Base-by-base conservation (phyloP, 2,329 filamentous ascomycete species). In the Rutstroemia sp. region DNA sequence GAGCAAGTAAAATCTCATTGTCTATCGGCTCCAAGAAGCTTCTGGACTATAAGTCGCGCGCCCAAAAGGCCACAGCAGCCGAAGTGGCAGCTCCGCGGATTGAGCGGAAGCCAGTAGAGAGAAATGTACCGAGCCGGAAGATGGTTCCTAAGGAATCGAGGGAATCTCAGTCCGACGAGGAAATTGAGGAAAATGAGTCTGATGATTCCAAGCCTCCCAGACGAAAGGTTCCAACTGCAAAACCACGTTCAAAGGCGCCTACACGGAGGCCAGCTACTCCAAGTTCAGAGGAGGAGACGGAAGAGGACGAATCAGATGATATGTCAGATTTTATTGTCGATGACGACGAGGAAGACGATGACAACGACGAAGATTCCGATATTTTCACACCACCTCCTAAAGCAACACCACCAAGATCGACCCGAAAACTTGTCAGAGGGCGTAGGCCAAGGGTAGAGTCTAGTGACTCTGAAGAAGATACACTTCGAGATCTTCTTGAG, bases 271-370 rank as follows among this genome's bases (percentile, higher is more conserved):
- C n/a, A 6, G 39, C 12, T 46, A 39, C 19, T 30, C 44, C 49
- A 34, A 19, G 12, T 45, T 47, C 30, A 21, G 17, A 25, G 17
- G 40, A 48, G 47, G 39, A 34, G 21, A 21, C 46, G 4, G 47
- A 45, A 17, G 27, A 45, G 48, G 57, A 62, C 0, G 61, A 61
- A 25, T 60, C 55, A 3, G 63, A 63, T 44, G 61, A 55, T 10
- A 12, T 69, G 2, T 68, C 67, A 0, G 66, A 67, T 57, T 69
- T 69, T 42, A 64, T 69, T 38, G 66, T 68, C 5, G 58, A 64
- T 8, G 61, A 63, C 2, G 61, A 67, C 39, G 62, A 65, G 5
- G 61, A 60, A 12, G 30, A 34, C 9, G 30, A 14, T 1, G 30
- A 34, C 4, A 60, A 63, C 1, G 62, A 67, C 34, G 62, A 65